Base-by-base conservation (phyloP, 192 early-diverging fungal species). In the Coemansia sp. region DNA sequence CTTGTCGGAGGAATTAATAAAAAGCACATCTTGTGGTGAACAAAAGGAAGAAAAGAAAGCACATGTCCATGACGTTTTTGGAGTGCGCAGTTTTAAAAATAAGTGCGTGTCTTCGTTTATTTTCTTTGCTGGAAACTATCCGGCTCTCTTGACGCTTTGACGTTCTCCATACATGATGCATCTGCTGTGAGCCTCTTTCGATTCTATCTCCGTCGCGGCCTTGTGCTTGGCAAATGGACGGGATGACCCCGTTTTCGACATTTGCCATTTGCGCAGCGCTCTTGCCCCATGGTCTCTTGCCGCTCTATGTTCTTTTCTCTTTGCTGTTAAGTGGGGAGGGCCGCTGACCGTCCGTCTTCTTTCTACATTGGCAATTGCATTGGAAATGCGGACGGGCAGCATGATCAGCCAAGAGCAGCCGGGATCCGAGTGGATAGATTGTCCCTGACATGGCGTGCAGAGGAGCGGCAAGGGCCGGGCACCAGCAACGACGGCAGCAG, bases 1-100 rank as follows among this genome's bases (percentile, higher is more conserved):
- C 47, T 49, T 15, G 47, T 49, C 47, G 47, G 47, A 49, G 47
- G 47, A 49, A 49, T 49, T 49, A 49, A 26, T 26, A 26, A 26
- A 49, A 49, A 49, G 18, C 18, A n/a, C 15, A 49, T 49, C 18
- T 16, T 18, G 26, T 26, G 26, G 26, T 49, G 47, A 15, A 18
- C 47, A 49, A 6, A 48, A 49, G 18, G 18, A 18, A 16, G 8
- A 48, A 49, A 49, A n/a, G 15, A 16, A 49, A 49, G 15, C 13
- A 49, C 11, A 49, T 49, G 47, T 18, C 47, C 15, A 45, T 45
- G 42, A 45, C 42, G 47, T 18, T 18, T 49, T 49, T 26, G 26
- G 26, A 26, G 26, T 26, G 26, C 26, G 26, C 26, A 26, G 26
- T 26, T 26, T 26, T 26, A 26, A 26, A 26, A 26, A 26, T 26